phyloP scores from a whole-genome alignment of 179 eudicot genomes.

The Dionaea muscipula region DNA sequence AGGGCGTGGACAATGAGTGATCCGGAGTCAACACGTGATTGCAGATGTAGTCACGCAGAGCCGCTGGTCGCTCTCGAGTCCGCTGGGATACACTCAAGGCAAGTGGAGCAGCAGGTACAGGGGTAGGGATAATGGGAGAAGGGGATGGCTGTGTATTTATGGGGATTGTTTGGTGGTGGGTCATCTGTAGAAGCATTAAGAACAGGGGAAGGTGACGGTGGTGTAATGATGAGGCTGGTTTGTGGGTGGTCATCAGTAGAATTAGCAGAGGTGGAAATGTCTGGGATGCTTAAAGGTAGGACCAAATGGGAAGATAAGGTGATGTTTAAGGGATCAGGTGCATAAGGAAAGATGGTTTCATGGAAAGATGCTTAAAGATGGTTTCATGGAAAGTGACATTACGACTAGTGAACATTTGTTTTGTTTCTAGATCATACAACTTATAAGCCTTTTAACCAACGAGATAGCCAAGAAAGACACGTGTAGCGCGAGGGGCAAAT shows the following conservation, averaged over 20 bases:
- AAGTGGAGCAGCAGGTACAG: too few relatives aligned
- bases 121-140: too few relatives aligned
- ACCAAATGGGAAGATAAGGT: background rate
- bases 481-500: conserved; percentile 1
- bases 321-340: background rate
- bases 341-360: too few relatives aligned
- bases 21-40: conserved; percentile 4
- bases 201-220: too few relatives aligned
- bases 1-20: background rate
- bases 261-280: too few relatives aligned
- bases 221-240: too few relatives aligned
- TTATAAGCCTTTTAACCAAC: conserved; percentile 8
- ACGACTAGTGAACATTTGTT: background rate
- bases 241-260: too few relatives aligned
- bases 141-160: too few relatives aligned
- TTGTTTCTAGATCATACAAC: conserved; percentile 1
- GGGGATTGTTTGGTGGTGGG: background rate
- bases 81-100: too few relatives aligned
- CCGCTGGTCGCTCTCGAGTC: background rate
- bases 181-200: too few relatives aligned
- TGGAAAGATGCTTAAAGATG: too few relatives aligned
- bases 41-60: conserved; percentile 3
- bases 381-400: background rate
- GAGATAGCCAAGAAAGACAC: conserved; percentile 4
- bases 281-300: background rate